These are phyloP conservation scores for Gossypium gossypioides DNA, from an alignment of 441 rosid genomes.

Conservation along the genomic window DNA sequence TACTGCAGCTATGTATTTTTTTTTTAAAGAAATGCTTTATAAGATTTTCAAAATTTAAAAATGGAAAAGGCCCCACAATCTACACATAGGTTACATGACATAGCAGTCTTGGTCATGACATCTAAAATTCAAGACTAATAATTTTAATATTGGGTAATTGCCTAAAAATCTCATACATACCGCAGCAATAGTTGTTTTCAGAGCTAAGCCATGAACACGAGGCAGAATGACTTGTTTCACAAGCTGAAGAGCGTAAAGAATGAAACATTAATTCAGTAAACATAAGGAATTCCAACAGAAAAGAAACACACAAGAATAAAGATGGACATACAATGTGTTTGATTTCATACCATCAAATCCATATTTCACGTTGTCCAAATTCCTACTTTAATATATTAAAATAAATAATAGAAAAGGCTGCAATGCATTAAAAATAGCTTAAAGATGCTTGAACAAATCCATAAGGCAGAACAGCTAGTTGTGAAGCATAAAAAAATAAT, in stretches of 20 bases:
- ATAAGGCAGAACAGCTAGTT: conserved; percentile 61
- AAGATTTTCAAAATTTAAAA: not conserved
- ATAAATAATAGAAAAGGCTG: not conserved
- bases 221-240: conserved; percentile 90
- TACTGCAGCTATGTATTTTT: not conserved
- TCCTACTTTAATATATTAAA: not conserved
- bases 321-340: not conserved
- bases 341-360: not conserved
- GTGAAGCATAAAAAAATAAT: conserved; percentile 7
- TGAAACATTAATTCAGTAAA: not conserved
- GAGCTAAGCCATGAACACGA: conserved; percentile 87
- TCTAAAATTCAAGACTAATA: not conserved
- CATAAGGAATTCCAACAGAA: not conserved
- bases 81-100: not conserved
- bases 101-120: not conserved
- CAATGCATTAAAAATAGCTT: not conserved
- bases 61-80: not conserved
- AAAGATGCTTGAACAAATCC: not conserved
- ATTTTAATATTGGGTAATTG: not conserved
- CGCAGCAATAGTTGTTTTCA: conserved; percentile 88
- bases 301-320: not conserved
- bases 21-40: not conserved
- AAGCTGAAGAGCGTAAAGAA: conserved; percentile 41
- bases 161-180: conserved; percentile 34
- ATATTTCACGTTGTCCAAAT: not conserved